These are phyloP conservation scores for Castanea crenata DNA, from an alignment of 306 rosid genomes.

Conservation along the genomic window DNA sequence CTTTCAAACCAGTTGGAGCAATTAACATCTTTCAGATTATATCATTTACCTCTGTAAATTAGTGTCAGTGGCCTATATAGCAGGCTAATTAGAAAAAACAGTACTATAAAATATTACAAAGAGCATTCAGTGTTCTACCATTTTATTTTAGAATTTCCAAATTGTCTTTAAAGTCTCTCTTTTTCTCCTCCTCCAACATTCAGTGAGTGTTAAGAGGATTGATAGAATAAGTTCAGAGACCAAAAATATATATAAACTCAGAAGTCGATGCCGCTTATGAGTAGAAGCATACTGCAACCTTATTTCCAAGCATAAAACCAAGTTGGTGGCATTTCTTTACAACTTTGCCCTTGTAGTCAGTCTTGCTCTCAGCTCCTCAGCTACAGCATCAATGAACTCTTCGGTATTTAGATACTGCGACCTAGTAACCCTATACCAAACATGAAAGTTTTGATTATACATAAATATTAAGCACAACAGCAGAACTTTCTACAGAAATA, in stretches of 20 bases:
- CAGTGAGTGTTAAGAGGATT: background rate
- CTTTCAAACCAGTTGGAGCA: background rate
- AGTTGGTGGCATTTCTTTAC: background rate
- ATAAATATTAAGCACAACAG: background rate
- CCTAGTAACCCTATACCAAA: constrained; percentile 55
- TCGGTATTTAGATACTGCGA: constrained; percentile 81
- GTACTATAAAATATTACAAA: background rate
- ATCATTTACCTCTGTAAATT: background rate
- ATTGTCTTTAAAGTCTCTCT: background rate
- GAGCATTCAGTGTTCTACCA: background rate
- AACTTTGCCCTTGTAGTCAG: constrained; percentile 42
- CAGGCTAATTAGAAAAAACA: background rate
- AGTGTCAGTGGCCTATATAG: background rate
- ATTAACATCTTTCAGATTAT: background rate
- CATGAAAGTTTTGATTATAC: constrained; percentile 3
- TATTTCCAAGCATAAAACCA: background rate
- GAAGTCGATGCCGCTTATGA: background rate
- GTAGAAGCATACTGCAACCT: background rate
- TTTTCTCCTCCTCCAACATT: background rate
- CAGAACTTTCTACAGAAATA: background rate
- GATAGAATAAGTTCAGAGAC: background rate
- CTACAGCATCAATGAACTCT: constrained; percentile 94
- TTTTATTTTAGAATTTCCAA: background rate
- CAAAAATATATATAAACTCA: background rate
- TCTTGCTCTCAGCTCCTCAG: constrained; percentile 56